Base-by-base conservation (phyloP, 495 filamentous ascomycete genomes). In the Daldinia caldariorum region DNA sequence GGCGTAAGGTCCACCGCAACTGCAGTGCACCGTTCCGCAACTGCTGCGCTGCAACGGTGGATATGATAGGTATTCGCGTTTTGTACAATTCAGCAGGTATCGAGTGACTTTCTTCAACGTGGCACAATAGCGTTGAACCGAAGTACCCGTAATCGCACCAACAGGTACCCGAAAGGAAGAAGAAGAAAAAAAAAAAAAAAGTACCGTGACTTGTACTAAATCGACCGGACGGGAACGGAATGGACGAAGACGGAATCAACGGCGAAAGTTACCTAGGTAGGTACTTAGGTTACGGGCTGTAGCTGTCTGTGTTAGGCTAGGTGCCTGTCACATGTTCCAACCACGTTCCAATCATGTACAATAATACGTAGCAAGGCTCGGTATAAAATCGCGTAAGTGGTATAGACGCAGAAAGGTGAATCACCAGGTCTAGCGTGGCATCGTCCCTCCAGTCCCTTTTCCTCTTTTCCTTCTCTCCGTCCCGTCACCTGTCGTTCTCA, bases 371-470 rank as follows among this genome's bases (percentile, higher is more conserved):
- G n/a, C n/a, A 34, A 16, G 45, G 6, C 22, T 43, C 20, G 38
- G 20, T 43, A 35, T 18, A n/a, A 16, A 56, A 18, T 18, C 12
- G 4, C 16, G 37, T n/a, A 32, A n/a, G 31, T 18, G 38, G 37
- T 1, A 12, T 12, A 20, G 59, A 53, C 59, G 34, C 34, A 55
- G 18, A 12, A 53, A 39, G 56, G 16, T 49, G n/a, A 67, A 67
- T 71, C 69, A 71, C 58, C 58, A 64, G 69, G 49, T 60, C 53
- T 53, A 66, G 37, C 58, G 68, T 71, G 51, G 68, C 66, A 66
- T 63, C 22, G 39, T 55, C 20, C 37, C 37, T 66, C 2, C 32
- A 43, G 14, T 35, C 31, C 35, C 6, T 37, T n/a, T 56, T 14
- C 26, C 10, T 54, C 34, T 18, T 38, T 54, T 18, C 51, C 51